These are phyloP conservation scores for Mimosa pudica DNA, from an alignment of 306 rosid genomes.

Conservation along the genomic window DNA sequence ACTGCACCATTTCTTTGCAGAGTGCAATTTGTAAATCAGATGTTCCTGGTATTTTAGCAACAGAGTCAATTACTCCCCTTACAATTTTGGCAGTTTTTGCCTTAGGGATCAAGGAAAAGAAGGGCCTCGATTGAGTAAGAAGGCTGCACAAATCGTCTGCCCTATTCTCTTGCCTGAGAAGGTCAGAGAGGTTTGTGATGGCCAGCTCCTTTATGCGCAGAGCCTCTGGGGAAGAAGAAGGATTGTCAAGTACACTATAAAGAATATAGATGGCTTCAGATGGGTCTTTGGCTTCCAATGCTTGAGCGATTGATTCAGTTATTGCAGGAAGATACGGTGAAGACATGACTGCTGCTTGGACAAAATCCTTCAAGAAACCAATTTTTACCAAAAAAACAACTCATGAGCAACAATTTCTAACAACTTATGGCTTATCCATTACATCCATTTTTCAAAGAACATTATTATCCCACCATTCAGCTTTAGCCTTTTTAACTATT, in stretches of 20 bases:
- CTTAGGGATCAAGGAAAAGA: constrained; percentile 87
- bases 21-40: constrained; percentile 84
- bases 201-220: constrained; percentile 85
- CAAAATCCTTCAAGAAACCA: constrained; percentile 28
- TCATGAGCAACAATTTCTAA: constrained; percentile 10
- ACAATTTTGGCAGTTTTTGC: constrained; percentile 95
- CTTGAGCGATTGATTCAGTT: constrained; percentile 71
- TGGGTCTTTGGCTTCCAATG: constrained; percentile 70
- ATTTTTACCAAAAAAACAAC: too few species aligned
- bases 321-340: constrained; percentile 77
- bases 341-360: constrained; percentile 54
- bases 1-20: constrained; percentile 94
- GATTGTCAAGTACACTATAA: constrained; percentile 70
- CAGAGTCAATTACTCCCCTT: constrained; percentile 77
- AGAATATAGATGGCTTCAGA: constrained; percentile 76
- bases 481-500: too few species aligned
- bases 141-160: constrained; percentile 90
- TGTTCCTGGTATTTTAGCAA: constrained; percentile 85
- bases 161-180: constrained; percentile 78
- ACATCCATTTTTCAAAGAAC: constrained; percentile 13
- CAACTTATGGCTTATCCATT: not conserved
- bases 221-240: constrained; percentile 87
- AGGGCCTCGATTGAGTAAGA: constrained; percentile 87
- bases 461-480: constrained; percentile 7
- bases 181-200: constrained; percentile 74